Evolutionary conservation across 2,329 filamentous ascomycete genomes (phyloP).

Genomic region (Chalaropsis thielavioides): DNA sequence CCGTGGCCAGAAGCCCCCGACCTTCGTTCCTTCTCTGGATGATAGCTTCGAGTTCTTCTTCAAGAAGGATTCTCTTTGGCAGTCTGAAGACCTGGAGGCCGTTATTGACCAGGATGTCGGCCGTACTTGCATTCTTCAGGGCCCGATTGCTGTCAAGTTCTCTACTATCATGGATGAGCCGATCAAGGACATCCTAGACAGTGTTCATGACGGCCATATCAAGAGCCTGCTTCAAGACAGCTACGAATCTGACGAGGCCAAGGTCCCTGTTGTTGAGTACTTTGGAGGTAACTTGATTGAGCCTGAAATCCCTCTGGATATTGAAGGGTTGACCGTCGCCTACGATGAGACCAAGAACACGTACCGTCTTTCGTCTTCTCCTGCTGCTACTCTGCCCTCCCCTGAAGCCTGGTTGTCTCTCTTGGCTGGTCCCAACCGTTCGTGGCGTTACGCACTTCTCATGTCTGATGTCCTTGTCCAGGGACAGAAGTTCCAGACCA

Average conservation of each 20-base stretch:
- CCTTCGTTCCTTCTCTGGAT: constrained; percentile 89
- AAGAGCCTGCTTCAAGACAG: constrained; percentile 61
- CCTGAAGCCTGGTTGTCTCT: constrained; percentile 76
- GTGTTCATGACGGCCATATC: constrained; percentile 81
- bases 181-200: constrained; percentile 84
- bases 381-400: constrained; percentile 60
- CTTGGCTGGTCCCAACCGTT: constrained; percentile 70
- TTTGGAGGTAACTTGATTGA: constrained; percentile 81
- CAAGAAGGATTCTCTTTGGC: constrained; percentile 99
- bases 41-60: constrained; percentile 99
- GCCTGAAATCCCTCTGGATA: constrained; percentile 54
- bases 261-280: constrained; percentile 80
- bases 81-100: constrained; percentile 92
- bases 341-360: constrained; percentile 65
- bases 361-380: constrained; percentile 66
- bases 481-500: constrained; percentile 92
- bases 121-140: constrained; percentile 89
- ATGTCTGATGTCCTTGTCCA: constrained; percentile 88
- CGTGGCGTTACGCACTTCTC: constrained; percentile 90
- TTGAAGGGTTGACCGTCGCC: constrained; percentile 74
- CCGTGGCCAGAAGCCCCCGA: constrained; percentile 86
- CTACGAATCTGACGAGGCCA: constrained; percentile 57
- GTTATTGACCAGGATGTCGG: constrained; percentile 94
- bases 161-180: constrained; percentile 84
- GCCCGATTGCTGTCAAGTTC: constrained; percentile 82